Evolutionary conservation across 1,284 basidiomycete genomes (phyloP).

Genomic region (Phaffia rhodozyma): DNA sequence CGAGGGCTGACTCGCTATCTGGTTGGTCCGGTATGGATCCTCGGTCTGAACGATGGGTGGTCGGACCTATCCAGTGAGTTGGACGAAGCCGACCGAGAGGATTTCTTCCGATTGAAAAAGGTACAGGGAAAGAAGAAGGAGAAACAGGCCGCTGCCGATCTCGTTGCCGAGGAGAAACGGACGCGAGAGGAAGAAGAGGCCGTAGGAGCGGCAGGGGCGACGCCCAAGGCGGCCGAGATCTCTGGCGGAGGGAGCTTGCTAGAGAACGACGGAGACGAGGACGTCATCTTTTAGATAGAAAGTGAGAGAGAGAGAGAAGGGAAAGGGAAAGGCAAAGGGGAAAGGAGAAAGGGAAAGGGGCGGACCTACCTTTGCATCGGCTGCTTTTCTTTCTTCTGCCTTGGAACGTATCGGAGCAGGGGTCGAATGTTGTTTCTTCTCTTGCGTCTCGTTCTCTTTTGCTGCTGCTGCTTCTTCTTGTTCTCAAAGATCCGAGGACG

Average conservation of each 20-base stretch:
- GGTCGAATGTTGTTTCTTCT: no score
- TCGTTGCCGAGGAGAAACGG: constrained; percentile 23
- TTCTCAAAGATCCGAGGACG: no score
- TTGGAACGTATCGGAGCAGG: no score
- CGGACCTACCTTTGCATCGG: no score
- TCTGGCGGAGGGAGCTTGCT: constrained; percentile 8
- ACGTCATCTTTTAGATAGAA: constrained; percentile 65
- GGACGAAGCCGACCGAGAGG: constrained; percentile 95
- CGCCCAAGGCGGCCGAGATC: constrained; percentile 17
- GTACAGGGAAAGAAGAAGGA: constrained; percentile 93
- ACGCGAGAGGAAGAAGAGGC: constrained; percentile 29
- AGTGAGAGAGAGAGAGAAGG: not conserved
- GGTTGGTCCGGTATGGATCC: no score
- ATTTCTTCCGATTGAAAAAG: constrained; percentile 94
- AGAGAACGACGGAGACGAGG: constrained; percentile 38
- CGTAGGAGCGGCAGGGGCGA: constrained; percentile 21
- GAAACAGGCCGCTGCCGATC: constrained; percentile 24
- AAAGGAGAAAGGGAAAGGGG: no score
- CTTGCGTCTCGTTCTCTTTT: no score
- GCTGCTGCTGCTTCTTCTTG: no score
- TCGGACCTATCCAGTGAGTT: constrained; percentile 43
- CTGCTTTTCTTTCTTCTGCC: no score
- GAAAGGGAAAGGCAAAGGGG: not conserved
- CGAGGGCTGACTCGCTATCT: no score
- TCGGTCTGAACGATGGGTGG: no score